Conservation (phyloP, 1,284 basidiomycete species). For the Sanghuangporus weigelae region DNA sequence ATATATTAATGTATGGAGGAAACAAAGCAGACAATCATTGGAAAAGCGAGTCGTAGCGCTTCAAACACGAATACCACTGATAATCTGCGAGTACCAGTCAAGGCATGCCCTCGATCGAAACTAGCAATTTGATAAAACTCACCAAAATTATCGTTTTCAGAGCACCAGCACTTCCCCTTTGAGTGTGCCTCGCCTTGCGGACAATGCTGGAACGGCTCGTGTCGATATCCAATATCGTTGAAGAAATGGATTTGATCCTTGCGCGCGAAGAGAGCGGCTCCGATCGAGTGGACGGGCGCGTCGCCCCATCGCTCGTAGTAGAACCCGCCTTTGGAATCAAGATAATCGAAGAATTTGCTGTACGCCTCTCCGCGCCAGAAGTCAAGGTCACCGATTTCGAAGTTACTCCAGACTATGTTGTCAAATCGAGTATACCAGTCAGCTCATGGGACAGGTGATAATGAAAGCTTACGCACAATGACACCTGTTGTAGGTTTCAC, state of each 20-base stretch:
- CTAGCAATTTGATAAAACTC: conserved; percentile 19
- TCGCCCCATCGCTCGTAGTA: conserved; percentile 95
- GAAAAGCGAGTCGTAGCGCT: conserved; percentile 64
- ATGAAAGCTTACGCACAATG: conserved; percentile 57
- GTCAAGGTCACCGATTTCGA: conserved; percentile 82
- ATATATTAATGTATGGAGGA: neutral
- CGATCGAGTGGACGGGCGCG: conserved; percentile 87
- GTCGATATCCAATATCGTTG: conserved; percentile 57
- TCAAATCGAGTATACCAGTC: neutral
- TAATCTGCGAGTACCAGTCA: conserved; percentile 43
- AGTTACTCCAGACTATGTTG: conserved; percentile 78
- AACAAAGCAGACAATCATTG: neutral
- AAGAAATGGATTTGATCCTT: conserved; percentile 86
- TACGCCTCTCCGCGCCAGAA: conserved; percentile 85
- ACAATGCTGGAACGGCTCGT: conserved; percentile 80
- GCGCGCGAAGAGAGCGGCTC: conserved; percentile 73
- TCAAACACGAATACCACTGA: conserved; percentile 77
- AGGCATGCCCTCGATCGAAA: neutral
- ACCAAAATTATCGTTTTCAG: conserved; percentile 60
- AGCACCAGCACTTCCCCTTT: conserved; percentile 67
- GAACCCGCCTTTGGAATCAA: conserved; percentile 87
- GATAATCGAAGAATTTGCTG: conserved; percentile 77
- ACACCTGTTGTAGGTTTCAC: conserved; percentile 78
- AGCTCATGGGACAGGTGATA: neutral
- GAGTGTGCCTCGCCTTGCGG: conserved; percentile 55